Percentiles rank a stretch among this genome's conserved stretches.
Conservation (phyloP, 164 flowering plant species). For the Kingdonia uniflora region DNA sequence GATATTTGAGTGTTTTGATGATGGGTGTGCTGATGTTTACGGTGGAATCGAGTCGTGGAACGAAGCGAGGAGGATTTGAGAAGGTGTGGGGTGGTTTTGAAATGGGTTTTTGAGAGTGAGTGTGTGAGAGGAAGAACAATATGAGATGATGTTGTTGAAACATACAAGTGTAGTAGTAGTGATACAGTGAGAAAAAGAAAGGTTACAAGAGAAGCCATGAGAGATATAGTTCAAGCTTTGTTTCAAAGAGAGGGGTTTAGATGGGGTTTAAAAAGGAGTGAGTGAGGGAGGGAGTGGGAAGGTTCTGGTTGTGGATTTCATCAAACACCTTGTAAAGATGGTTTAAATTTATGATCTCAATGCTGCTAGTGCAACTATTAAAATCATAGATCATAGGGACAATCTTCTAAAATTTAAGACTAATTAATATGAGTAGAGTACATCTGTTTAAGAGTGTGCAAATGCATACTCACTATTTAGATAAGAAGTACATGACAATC, state of each 20-base stretch:
- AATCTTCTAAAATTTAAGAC: too few species aligned
- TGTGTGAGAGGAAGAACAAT: constrained; percentile 48
- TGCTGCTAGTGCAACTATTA: too few species aligned
- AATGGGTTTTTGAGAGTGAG: constrained; percentile 43
- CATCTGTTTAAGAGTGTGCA: too few species aligned
- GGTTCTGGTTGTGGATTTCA: too few species aligned
- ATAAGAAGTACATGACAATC: too few species aligned
- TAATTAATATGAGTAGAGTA: too few species aligned
- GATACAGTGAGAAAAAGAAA: constrained; percentile 9
- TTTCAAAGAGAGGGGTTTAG: constrained; percentile 2
- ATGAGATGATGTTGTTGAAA: constrained; percentile 17
- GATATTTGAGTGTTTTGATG: constrained; percentile 37
- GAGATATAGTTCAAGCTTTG: constrained; percentile 4
- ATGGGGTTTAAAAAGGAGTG: constrained; percentile 7
- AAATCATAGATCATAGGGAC: too few species aligned
- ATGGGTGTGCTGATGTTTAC: constrained; percentile 29
- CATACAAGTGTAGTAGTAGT: background rate
- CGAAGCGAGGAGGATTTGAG: constrained; percentile 57
- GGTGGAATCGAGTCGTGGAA: constrained; percentile 48
- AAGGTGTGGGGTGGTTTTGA: constrained; percentile 50
- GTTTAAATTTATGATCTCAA: too few species aligned
- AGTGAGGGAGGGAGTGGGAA: too few species aligned
- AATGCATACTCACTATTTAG: too few species aligned
- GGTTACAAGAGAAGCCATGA: constrained; percentile 25
- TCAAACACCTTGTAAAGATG: too few species aligned